Evolutionary conservation across 495 filamentous ascomycete species (phyloP).

Genomic region (Talaromyces proteolyticus): DNA sequence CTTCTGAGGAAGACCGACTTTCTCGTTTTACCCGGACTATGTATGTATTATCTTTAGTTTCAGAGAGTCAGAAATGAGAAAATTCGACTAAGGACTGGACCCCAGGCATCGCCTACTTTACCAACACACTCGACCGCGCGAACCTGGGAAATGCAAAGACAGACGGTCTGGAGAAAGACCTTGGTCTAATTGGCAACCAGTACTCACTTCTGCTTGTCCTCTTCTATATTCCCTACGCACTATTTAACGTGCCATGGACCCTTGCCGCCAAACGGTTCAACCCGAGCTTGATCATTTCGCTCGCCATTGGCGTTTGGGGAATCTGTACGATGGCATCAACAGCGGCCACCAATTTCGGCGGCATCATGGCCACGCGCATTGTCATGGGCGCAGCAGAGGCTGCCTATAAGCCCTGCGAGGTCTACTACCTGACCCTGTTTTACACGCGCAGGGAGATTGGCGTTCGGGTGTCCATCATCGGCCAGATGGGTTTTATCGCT

Average conservation of each 20-base stretch:
- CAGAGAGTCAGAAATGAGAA: not conserved
- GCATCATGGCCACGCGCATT: slow-evolving; percentile 38
- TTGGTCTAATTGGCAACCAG: slow-evolving; percentile 46
- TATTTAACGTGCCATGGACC: slow-evolving; percentile 49
- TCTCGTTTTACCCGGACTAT: not conserved
- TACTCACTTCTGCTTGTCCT: slow-evolving; percentile 58
- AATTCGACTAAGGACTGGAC: not conserved
- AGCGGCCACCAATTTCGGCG: slow-evolving; percentile 44
- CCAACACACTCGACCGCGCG: slow-evolving; percentile 48
- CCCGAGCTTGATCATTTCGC: slow-evolving; percentile 42
- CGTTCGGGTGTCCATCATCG: slow-evolving; percentile 46
- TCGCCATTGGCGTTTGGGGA: slow-evolving; percentile 49
- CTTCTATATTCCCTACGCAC: slow-evolving; percentile 63
- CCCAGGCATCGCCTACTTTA: slow-evolving; percentile 41
- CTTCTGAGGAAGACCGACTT: not conserved
- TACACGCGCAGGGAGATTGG: slow-evolving; percentile 52
- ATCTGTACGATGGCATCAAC: slow-evolving; percentile 38
- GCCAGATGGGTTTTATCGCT: slow-evolving; percentile 50
- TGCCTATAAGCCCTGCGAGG: slow-evolving; percentile 17
- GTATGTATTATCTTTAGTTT: not conserved
- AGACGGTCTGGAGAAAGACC: slow-evolving; percentile 35
- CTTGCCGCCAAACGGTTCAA: slow-evolving; percentile 55
- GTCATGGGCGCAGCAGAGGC: slow-evolving; percentile 8
- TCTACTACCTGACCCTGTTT: slow-evolving; percentile 48
- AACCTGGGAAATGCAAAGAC: slow-evolving; percentile 61